Percentiles rank a stretch among this genome's conserved stretches.
Conservation (phyloP, 2,329 filamentous ascomycete genomes). For the Diaporthe nobilis region DNA sequence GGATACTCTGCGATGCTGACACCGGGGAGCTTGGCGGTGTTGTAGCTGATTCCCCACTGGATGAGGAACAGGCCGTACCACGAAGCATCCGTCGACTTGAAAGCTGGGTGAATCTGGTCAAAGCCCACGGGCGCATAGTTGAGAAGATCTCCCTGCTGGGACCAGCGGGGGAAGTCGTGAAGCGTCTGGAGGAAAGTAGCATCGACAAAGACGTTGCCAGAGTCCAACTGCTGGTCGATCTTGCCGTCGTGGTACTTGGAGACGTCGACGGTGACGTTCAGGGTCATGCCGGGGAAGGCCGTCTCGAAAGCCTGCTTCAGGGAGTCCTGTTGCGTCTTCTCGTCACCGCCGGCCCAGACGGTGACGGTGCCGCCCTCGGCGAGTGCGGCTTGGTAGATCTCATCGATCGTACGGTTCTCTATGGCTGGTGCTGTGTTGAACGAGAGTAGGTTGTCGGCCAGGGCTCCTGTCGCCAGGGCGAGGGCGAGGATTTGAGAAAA, state of each 20-base stretch:
- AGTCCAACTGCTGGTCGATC: conserved; percentile 61
- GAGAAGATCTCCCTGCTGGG: conserved; percentile 60
- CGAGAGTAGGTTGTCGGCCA: conserved; percentile 24
- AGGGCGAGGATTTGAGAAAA: conserved; percentile 16
- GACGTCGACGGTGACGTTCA: conserved; percentile 68
- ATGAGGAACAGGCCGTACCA: conserved; percentile 59
- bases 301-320: conserved; percentile 61
- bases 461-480: conserved; percentile 17
- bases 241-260: conserved; percentile 68
- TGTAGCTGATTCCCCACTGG: conserved; percentile 55
- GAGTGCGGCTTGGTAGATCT: conserved; percentile 64
- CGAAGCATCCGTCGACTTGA: conserved; percentile 59
- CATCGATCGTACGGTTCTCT: conserved; percentile 56
- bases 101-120: conserved; percentile 56
- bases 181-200: conserved; percentile 64
- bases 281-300: conserved; percentile 63
- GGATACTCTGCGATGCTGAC: conserved; percentile 51
- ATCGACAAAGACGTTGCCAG: conserved; percentile 58
- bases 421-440: conserved; percentile 39
- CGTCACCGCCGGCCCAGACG: conserved; percentile 64
- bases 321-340: conserved; percentile 54
- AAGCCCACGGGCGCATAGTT: conserved; percentile 64
- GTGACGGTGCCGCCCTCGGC: conserved; percentile 62
- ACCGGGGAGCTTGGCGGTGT: conserved; percentile 51
- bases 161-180: conserved; percentile 67